These are phyloP conservation scores for Angomonas ambiguus DNA, from an alignment of 208 protist genomes.

Conservation along the genomic window DNA sequence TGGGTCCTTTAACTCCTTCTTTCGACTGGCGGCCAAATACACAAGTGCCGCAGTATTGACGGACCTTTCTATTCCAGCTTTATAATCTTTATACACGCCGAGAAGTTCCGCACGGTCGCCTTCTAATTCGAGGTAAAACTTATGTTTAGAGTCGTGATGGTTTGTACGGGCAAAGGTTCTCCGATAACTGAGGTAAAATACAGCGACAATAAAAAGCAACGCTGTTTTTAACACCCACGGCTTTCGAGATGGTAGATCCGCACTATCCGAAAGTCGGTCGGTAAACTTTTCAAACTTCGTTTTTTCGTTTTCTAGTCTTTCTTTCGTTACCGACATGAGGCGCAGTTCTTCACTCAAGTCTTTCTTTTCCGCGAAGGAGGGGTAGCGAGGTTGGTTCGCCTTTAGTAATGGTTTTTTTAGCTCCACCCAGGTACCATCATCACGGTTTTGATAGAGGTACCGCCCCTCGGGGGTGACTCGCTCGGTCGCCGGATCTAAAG, in stretches of 20 bases:
- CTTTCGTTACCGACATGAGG: conserved; percentile 42
- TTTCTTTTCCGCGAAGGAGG: conserved; percentile 44
- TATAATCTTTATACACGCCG: conserved; percentile 35
- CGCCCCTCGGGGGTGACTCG: conserved; percentile 52
- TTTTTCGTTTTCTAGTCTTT: conserved; percentile 70
- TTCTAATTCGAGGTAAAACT: conserved; percentile 59
- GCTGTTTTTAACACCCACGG: conserved; percentile 40
- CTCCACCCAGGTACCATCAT: conserved; percentile 72
- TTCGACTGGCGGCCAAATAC: conserved; percentile 45
- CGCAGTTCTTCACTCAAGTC: conserved; percentile 70
- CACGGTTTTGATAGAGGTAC: conserved; percentile 77
- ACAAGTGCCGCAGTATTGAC: conserved; percentile 56
- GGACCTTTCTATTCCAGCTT: conserved; percentile 40
- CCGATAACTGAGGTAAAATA: conserved; percentile 58
- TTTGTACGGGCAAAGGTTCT: conserved; percentile 52
- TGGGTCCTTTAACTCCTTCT: conserved; percentile 35
- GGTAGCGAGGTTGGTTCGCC: conserved; percentile 62
- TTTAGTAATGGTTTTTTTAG: conserved; percentile 54
- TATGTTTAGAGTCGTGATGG: conserved; percentile 35
- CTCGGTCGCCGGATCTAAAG: conserved; percentile 69
- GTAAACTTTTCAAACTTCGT: conserved; percentile 47
- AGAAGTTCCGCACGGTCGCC: conserved; percentile 34
- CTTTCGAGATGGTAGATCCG: conserved; percentile 59
- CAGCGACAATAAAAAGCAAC: conserved; percentile 26
- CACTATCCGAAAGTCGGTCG: conserved; percentile 56